Base-by-base conservation (phyloP, 139 green algal species). In the Mesotaenium endlicherianum region DNA sequence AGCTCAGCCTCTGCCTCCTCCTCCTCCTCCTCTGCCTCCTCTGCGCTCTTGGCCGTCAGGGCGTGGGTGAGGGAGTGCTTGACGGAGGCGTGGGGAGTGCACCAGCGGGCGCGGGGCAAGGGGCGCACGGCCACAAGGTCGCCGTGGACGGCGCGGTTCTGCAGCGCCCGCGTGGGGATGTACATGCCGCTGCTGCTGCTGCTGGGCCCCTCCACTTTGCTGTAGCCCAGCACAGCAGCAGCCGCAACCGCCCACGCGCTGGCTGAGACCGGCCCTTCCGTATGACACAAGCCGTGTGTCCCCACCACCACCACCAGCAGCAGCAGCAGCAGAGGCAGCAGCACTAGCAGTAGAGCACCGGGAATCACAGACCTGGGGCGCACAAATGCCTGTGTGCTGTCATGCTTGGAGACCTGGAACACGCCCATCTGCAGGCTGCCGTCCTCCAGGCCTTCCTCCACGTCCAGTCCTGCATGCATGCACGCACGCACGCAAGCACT, bases 51-150 rank as follows among this genome's bases (percentile, higher is more conserved):
- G 6, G 6, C 60, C 43, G 6, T 72, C 17, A n/a, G n/a, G n/a
- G n/a, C n/a, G n/a, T n/a, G n/a, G n/a, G n/a, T n/a, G n/a, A n/a
- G n/a, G n/a, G n/a, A n/a, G n/a, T n/a, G n/a, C n/a, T 6, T 11
- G 17, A 47, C 11, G 43, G 5, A n/a, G 17, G 60, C 70, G 14
- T 49, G 26, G 14, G 16, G 30, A 4, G 34, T 39, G 20, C 70
- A 38, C 70, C 70, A 78, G 5, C 41, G 70, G 5, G 31, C 31
- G 16, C 14, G 75, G 26, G 77, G 31, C 36, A 84, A 26, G 8
- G 83, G n/a, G 5, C 68, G 16, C 1, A 89, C 84, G 17, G 84
- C 84, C 0, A 89, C 84, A 8, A 75, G 11, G 71, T 89, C 84
- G 49, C 78, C 77, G 1, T 81, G 67, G 31, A 89, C 5, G 8